Evolutionary conservation across 1,284 basidiomycete species (phyloP).

Genomic region (Mrakiaceae sp.): DNA sequence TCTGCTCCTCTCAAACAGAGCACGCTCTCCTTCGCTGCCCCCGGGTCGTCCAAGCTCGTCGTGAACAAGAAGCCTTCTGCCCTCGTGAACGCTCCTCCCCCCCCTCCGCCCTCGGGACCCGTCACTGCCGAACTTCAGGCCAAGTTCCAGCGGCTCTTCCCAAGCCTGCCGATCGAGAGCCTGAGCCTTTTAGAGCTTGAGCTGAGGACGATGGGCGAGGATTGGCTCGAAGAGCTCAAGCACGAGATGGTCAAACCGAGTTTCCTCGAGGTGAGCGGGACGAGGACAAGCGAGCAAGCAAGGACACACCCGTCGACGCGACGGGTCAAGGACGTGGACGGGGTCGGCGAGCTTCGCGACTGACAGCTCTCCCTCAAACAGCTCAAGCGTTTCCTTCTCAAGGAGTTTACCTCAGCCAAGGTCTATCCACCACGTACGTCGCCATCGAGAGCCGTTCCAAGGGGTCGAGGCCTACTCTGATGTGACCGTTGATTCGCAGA

Average conservation of each 20-base stretch:
- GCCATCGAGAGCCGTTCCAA: neutral
- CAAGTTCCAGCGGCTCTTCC: conserved; percentile 8
- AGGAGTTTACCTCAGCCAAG: conserved; percentile 30
- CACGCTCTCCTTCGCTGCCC: conserved; percentile 7
- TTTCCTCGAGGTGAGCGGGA: conserved; percentile 28
- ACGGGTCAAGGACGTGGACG: no score
- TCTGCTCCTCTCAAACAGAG: neutral
- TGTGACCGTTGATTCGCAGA: conserved; percentile 22
- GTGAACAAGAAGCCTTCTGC: neutral
- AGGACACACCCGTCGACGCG: no score
- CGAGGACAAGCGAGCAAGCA: no score
- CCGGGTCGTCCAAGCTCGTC: neutral
- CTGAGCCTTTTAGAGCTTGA: conserved; percentile 28
- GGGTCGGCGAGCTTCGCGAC: no score
- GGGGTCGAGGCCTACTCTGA: neutral
- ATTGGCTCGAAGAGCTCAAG: conserved; percentile 37
- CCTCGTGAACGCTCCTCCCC: neutral
- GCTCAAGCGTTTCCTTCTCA: conserved; percentile 32
- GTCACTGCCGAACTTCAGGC: neutral
- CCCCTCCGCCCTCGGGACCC: neutral
- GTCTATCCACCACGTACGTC: conserved; percentile 39
- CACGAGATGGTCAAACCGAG: conserved; percentile 34
- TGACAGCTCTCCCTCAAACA: conserved; percentile 12
- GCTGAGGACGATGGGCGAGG: conserved; percentile 33
- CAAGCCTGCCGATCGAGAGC: neutral